These are phyloP conservation scores for Flueggea neowawraea DNA, from an alignment of 441 rosid genomes.

Conservation along the genomic window DNA sequence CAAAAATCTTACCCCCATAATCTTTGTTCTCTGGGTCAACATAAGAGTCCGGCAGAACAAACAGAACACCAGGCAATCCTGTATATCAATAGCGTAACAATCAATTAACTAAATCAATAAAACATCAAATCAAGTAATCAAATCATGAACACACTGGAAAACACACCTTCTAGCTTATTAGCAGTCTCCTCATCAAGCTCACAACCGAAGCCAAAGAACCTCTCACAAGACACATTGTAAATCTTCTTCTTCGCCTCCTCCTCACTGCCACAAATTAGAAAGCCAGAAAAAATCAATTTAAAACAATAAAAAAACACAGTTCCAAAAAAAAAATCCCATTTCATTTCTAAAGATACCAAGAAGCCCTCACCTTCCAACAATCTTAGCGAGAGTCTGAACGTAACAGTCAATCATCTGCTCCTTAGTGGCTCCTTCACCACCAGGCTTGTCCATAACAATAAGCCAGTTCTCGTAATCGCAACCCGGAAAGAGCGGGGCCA, in stretches of 20 bases:
- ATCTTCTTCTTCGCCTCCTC: conserved; percentile 91
- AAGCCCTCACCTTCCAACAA: conserved; percentile 63
- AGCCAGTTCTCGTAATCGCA: conserved; percentile 98
- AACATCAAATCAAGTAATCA: background rate
- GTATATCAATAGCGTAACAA: conserved; percentile 13
- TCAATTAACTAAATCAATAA: background rate
- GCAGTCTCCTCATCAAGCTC: conserved; percentile 98
- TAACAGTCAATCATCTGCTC: conserved; percentile 97
- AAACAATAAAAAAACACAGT: background rate
- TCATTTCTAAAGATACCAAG: too few relatives aligned
- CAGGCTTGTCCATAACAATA: conserved; percentile 93
- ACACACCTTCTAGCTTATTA: conserved; percentile 78
- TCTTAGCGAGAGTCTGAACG: conserved; percentile 70
- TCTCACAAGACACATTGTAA: conserved; percentile 92
- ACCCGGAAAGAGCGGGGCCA: conserved; percentile 96
- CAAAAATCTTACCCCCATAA: conserved; percentile 67
- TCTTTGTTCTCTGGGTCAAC: conserved; percentile 89
- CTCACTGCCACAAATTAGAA: conserved; percentile 40
- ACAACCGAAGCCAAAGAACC: conserved; percentile 92
- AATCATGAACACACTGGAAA: background rate
- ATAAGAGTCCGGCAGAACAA: conserved; percentile 92
- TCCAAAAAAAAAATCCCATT: too few relatives aligned
- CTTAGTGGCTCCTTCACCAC: conserved; percentile 81
- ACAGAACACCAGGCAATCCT: conserved; percentile 88
- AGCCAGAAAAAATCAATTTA: background rate